These are phyloP conservation scores for Trichoderma orchidacearum DNA, from an alignment of 495 filamentous ascomycete species.

Conservation along the genomic window DNA sequence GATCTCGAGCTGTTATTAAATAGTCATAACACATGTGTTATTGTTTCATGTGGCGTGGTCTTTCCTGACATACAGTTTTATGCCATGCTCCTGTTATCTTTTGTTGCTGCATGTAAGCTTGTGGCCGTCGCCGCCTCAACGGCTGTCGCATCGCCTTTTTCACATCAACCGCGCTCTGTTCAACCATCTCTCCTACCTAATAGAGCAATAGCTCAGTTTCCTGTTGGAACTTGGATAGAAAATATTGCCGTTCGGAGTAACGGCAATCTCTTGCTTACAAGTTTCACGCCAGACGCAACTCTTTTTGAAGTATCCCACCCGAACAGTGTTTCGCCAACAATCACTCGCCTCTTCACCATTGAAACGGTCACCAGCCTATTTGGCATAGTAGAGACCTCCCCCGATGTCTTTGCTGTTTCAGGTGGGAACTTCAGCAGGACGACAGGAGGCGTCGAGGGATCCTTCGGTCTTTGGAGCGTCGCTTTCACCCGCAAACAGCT, in stretches of 20 bases:
- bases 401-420: conserved; percentile 15
- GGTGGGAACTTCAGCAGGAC: conserved; percentile 8
- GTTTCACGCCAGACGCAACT: conserved; percentile 7
- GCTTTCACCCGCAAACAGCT: background rate
- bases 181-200: background rate
- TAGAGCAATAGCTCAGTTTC: conserved; percentile 8
- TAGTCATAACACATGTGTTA: too few species aligned
- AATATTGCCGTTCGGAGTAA: conserved; percentile 23
- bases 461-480: conserved; percentile 5
- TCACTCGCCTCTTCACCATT: conserved; percentile 9
- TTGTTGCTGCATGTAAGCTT: background rate
- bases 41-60: too few species aligned
- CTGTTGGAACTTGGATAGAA: conserved; percentile 19
- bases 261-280: conserved; percentile 19
- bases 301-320: conserved; percentile 5
- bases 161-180: background rate
- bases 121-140: background rate
- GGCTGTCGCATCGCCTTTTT: background rate
- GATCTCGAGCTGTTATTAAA: too few species aligned
- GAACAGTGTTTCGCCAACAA: conserved; percentile 5
- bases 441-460: background rate
- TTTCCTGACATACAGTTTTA: too few species aligned
- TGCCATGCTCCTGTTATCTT: too few species aligned
- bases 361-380: conserved; percentile 4
- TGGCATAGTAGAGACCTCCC: conserved; percentile 17